Conservation (phyloP, 139 green algal species). For the Zygnema cylindricum region DNA sequence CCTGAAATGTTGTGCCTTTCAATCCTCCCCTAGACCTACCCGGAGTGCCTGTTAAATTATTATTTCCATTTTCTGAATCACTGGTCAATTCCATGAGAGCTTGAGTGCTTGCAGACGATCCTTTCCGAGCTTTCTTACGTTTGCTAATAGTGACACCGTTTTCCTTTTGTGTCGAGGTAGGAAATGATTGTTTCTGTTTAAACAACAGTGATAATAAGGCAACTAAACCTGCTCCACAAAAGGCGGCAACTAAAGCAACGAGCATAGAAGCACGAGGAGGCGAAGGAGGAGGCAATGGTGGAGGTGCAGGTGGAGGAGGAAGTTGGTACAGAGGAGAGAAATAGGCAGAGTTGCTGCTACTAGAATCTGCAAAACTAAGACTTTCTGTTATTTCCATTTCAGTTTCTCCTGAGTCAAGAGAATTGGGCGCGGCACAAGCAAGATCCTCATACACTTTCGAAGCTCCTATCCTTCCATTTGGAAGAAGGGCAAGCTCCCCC, state of each 20-base stretch:
- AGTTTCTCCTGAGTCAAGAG: background rate
- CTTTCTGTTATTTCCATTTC: background rate
- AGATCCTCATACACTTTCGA: background rate
- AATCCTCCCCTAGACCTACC: too few species aligned
- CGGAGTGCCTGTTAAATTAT: too few species aligned
- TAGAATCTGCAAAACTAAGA: background rate
- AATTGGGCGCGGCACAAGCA: background rate
- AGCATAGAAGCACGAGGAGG: background rate
- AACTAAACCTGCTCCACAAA: background rate
- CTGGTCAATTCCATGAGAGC: background rate
- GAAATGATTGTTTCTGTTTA: background rate
- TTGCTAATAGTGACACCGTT: background rate
- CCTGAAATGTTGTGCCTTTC: too few species aligned
- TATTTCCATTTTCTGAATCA: background rate
- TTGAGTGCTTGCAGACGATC: background rate
- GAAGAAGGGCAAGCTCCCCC: background rate
- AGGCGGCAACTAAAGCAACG: background rate
- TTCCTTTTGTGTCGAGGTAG: too few species aligned
- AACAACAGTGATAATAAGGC: background rate
- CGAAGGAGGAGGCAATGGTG: background rate
- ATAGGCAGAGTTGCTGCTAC: conserved; percentile 21
- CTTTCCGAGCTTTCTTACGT: background rate
- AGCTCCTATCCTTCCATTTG: background rate
- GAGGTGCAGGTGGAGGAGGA: background rate
- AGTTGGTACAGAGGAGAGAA: background rate